phyloP scores from a whole-genome alignment of 2,329 filamentous ascomycete species.

The Colletotrichum musae region DNA sequence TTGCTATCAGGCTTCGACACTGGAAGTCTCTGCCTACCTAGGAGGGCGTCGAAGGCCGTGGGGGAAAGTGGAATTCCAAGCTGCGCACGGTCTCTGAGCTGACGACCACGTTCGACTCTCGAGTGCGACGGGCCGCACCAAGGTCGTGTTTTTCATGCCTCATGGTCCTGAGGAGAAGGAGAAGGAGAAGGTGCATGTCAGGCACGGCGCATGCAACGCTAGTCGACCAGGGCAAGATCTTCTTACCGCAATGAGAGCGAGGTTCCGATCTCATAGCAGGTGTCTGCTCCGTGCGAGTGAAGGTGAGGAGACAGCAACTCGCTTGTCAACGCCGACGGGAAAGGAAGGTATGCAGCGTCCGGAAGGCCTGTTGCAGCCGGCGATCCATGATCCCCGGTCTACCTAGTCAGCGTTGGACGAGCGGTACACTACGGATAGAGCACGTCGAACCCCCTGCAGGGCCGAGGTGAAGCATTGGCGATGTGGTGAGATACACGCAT shows the following conservation, averaged over 20 bases:
- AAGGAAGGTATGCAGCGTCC: slow-evolving; percentile 3
- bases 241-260: slow-evolving; percentile 4
- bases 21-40: not conserved
- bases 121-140: slow-evolving; percentile 7
- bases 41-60: slow-evolving; percentile 5
- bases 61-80: slow-evolving; percentile 5
- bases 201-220: slow-evolving; percentile 13
- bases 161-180: not conserved
- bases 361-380: slow-evolving; percentile 33
- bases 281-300: slow-evolving; percentile 11
- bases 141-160: slow-evolving; percentile 6
- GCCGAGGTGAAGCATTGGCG: slow-evolving; percentile 32
- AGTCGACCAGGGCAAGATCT: not conserved
- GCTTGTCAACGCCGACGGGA: not conserved
- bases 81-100: slow-evolving; percentile 23
- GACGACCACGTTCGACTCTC: not conserved
- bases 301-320: not conserved
- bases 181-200: slow-evolving; percentile 7
- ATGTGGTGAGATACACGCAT: slow-evolving; percentile 1
- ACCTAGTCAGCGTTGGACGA: slow-evolving; percentile 16
- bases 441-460: slow-evolving; percentile 23
- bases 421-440: not conserved
- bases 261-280: not conserved
- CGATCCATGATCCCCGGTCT: slow-evolving; percentile 3
- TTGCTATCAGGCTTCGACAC: not conserved